A percentile compares a stretch with the other conserved stretches of the same genome.
Evolutionary conservation across 75 land plant species (phyloP).

Genomic region (Adiantum capillusveneris): DNA sequence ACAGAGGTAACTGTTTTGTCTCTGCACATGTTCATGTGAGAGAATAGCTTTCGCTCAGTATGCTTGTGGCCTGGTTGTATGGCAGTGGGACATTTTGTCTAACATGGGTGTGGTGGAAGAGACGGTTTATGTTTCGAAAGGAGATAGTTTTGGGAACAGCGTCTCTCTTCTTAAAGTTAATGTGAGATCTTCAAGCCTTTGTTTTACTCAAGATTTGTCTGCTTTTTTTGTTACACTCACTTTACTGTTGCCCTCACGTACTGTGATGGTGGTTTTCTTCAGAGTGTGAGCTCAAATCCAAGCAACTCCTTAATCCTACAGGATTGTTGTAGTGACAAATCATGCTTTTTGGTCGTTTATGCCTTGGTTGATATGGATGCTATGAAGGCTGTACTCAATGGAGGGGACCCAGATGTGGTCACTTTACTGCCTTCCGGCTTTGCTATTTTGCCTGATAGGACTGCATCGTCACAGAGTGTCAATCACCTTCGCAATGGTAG

Average conservation of each 20-base stretch:
- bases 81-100: not conserved
- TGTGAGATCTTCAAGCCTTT: not conserved
- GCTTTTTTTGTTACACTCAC: too few relatives aligned
- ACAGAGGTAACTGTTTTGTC: slow-evolving; percentile 43
- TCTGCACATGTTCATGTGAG: not conserved
- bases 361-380: slow-evolving; percentile 26
- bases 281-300: slow-evolving; percentile 15
- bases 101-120: slow-evolving; percentile 4
- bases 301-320: slow-evolving; percentile 27
- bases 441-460: slow-evolving; percentile 26
- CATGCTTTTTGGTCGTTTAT: slow-evolving; percentile 20
- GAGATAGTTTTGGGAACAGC: not conserved
- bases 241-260: too few relatives aligned
- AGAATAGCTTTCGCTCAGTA: not conserved
- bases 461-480: slow-evolving; percentile 9
- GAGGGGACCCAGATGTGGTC: slow-evolving; percentile 22
- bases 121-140: slow-evolving; percentile 14
- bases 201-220: too few relatives aligned
- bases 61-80: not conserved
- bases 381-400: slow-evolving; percentile 18
- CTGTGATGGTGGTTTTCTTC: not conserved
- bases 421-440: slow-evolving; percentile 25
- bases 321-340: slow-evolving; percentile 19
- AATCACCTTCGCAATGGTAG: too few relatives aligned
- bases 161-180: slow-evolving; percentile 2